Evolutionary conservation across 257 asterid species (phyloP).

Genomic region (Lantana camara): DNA sequence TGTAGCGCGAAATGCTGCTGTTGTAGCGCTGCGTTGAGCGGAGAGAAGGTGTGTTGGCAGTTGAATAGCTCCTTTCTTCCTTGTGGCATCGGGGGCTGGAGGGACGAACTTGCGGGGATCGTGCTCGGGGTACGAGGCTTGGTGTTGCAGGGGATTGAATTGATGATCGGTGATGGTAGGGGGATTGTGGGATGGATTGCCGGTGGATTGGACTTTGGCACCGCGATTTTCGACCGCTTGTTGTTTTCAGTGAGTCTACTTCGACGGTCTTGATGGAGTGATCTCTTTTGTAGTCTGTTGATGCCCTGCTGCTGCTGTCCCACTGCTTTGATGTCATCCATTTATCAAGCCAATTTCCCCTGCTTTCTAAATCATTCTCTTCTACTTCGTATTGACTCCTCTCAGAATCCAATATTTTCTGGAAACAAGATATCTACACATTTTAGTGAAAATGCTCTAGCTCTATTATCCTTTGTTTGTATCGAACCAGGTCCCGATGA

Average conservation of each 20-base stretch:
- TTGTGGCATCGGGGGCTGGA: conserved; percentile 55
- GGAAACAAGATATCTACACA: neutral
- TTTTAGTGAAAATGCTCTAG: neutral
- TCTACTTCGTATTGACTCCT: conserved; percentile 34
- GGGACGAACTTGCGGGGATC: conserved; percentile 47
- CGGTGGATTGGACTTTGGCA: conserved; percentile 61
- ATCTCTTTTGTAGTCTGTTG: conserved; percentile 67
- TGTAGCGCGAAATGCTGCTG: conserved; percentile 38
- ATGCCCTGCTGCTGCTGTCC: conserved; percentile 60
- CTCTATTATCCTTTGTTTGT: too few species aligned
- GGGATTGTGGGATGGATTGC: conserved; percentile 33
- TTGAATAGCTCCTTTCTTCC: conserved; percentile 68
- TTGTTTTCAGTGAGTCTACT: conserved; percentile 51
- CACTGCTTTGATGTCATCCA: conserved; percentile 72
- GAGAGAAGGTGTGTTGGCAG: conserved; percentile 79
- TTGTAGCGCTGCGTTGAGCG: conserved; percentile 52
- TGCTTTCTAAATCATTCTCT: conserved; percentile 47
- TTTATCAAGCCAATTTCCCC: conserved; percentile 55
- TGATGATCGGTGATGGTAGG: neutral
- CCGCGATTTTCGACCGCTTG: conserved; percentile 54
- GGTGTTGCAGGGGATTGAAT: conserved; percentile 56
- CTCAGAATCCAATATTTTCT: conserved; percentile 44
- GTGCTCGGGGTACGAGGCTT: conserved; percentile 40
- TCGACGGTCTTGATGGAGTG: conserved; percentile 78
- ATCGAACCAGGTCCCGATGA: too few species aligned